Evolutionary conservation across 192 early-diverging fungal species (phyloP).

Genomic region (Backusella westeae): DNA sequence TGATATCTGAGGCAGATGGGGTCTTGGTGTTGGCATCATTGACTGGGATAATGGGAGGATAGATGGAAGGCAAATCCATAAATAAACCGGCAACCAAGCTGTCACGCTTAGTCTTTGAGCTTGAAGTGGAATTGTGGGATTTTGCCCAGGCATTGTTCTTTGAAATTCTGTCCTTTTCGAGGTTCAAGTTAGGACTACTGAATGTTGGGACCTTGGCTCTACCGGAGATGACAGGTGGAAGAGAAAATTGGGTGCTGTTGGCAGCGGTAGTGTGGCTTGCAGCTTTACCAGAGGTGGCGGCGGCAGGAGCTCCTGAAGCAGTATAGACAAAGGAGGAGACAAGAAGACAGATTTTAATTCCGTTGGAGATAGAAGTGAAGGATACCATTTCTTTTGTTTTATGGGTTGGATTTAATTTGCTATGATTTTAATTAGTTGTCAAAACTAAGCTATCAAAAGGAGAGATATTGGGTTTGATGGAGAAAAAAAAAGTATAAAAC

Average conservation of each 20-base stretch:
- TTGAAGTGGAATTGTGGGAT: background rate
- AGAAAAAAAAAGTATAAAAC: background rate
- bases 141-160: background rate
- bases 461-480: background rate
- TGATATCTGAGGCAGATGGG: background rate
- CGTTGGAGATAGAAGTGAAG: background rate
- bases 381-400: background rate
- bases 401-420: background rate
- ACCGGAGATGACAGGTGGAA: background rate
- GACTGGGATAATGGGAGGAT: background rate
- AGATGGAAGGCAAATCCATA: background rate
- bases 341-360: background rate
- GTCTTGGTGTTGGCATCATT: background rate
- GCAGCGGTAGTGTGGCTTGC: background rate
- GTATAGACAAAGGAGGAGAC: background rate
- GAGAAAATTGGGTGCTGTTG: background rate
- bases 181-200: background rate
- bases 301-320: background rate
- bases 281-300: background rate
- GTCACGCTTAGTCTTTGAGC: background rate
- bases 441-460: background rate
- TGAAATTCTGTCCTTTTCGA: background rate
- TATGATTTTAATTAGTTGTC: background rate
- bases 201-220: background rate
- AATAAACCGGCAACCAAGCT: background rate